Evolutionary conservation across 176 grass and related monocot genomes (phyloP).

Genomic region (Eleusine indica): DNA sequence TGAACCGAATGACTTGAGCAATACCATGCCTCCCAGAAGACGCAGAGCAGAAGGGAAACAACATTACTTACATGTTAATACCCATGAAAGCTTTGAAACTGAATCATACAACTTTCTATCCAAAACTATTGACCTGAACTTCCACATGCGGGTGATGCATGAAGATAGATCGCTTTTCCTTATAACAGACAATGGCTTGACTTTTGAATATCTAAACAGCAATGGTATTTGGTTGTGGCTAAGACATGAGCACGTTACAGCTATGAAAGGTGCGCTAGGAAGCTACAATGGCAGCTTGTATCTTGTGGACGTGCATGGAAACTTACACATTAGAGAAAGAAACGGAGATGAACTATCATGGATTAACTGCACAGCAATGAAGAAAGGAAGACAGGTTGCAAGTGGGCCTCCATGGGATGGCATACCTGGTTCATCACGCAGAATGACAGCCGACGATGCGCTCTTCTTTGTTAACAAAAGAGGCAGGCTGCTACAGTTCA

Average conservation of each 20-base stretch:
- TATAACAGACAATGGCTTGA: constrained; percentile 70
- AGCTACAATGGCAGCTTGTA: constrained; percentile 96
- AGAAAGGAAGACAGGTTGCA: constrained; percentile 68
- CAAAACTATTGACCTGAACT: constrained; percentile 73
- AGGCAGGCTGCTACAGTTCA: constrained; percentile 84
- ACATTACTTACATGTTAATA: constrained; percentile 54
- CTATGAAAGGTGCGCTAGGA: constrained; percentile 72
- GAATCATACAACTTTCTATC: constrained; percentile 80
- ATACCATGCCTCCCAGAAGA: constrained; percentile 46
- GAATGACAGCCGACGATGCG: constrained; percentile 65
- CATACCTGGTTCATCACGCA: constrained; percentile 52
- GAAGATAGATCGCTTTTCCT: constrained; percentile 82
- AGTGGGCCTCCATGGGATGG: constrained; percentile 94
- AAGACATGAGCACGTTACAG: constrained; percentile 75
- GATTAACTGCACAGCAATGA: constrained; percentile 96
- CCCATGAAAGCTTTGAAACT: constrained; percentile 39
- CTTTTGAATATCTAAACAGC: constrained; percentile 81
- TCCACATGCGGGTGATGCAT: constrained; percentile 79
- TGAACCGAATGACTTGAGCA: constrained; percentile 56
- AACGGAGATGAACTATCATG: constrained; percentile 71
- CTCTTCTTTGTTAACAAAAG: constrained; percentile 94
- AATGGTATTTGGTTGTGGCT: constrained; percentile 92
- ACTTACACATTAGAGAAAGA: constrained; percentile 93
- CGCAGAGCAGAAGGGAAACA: constrained; percentile 61
- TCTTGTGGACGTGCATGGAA: constrained; percentile 72